Conservation (phyloP, 768 basidiomycete species). For the Collybia sordida region DNA sequence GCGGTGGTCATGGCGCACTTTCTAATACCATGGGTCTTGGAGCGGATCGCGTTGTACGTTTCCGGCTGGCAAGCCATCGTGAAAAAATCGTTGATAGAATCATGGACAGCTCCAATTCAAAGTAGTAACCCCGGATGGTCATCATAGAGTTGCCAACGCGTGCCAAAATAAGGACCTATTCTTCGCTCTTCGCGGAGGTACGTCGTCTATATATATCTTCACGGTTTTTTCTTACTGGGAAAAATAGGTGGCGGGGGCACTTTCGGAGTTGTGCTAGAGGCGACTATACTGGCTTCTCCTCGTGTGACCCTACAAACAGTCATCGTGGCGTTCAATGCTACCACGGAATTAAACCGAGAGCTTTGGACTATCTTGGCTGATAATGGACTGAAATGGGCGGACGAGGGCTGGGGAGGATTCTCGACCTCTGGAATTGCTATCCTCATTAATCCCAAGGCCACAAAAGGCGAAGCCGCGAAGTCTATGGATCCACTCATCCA, state of each 20-base stretch:
- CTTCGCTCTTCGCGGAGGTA: slow-evolving; percentile 50
- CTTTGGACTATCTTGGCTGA: slow-evolving; percentile 37
- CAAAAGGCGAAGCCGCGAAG: slow-evolving; percentile 30
- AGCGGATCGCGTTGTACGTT: slow-evolving; percentile 42
- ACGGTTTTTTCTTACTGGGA: not conserved
- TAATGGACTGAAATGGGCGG: slow-evolving; percentile 39
- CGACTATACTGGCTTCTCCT: slow-evolving; percentile 37
- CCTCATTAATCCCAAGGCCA: slow-evolving; percentile 44
- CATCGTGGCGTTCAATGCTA: slow-evolving; percentile 29
- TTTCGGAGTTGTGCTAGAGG: slow-evolving; percentile 42
- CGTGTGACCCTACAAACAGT: slow-evolving; percentile 34
- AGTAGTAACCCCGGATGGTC: slow-evolving; percentile 54
- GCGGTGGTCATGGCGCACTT: slow-evolving; percentile 44
- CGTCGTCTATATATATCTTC: not conserved
- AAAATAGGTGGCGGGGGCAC: slow-evolving; percentile 42
- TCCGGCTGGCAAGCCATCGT: not conserved
- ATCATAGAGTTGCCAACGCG: slow-evolving; percentile 41
- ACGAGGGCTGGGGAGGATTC: slow-evolving; percentile 50
- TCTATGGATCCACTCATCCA: slow-evolving; percentile 43
- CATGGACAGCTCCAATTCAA: slow-evolving; percentile 42
- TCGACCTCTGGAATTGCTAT: slow-evolving; percentile 34
- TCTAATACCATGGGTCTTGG: slow-evolving; percentile 46
- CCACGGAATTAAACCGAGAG: slow-evolving; percentile 23
- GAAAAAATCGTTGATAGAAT: not conserved
- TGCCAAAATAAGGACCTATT: slow-evolving; percentile 54